Evolutionary conservation across 495 filamentous ascomycete species (phyloP).

Genomic region (Glarea lozoyensis): DNA sequence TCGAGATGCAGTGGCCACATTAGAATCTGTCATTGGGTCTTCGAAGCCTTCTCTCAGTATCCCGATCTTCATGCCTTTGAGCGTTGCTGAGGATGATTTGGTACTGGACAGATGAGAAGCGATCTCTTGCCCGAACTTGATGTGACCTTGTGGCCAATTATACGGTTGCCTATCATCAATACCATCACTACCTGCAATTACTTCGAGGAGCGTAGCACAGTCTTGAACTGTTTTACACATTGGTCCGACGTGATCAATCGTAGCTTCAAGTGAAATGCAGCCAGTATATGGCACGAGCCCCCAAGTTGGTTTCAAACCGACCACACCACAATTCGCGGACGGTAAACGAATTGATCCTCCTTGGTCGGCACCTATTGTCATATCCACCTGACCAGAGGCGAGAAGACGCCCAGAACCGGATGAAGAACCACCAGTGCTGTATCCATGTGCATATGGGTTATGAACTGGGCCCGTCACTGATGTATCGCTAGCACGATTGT

Average conservation of each 20-base stretch:
- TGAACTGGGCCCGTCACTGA: slow-evolving; percentile 61
- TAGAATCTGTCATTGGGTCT: slow-evolving; percentile 30
- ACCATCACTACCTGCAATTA: slow-evolving; percentile 45
- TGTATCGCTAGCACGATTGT: slow-evolving; percentile 24
- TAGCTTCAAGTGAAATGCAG: slow-evolving; percentile 34
- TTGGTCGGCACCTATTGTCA: slow-evolving; percentile 78
- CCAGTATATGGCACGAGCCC: slow-evolving; percentile 46
- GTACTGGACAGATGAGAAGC: slow-evolving; percentile 6
- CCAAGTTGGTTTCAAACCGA: slow-evolving; percentile 80
- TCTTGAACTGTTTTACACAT: slow-evolving; percentile 42
- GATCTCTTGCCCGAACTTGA: slow-evolving; percentile 24
- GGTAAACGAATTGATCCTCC: slow-evolving; percentile 84
- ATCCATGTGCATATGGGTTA: slow-evolving; percentile 72
- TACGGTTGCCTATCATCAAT: slow-evolving; percentile 46
- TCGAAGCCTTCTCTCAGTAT: slow-evolving; percentile 42
- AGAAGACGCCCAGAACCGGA: slow-evolving; percentile 78
- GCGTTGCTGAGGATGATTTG: slow-evolving; percentile 10
- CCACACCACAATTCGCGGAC: slow-evolving; percentile 73
- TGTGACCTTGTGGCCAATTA: slow-evolving; percentile 30
- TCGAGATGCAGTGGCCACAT: slow-evolving; percentile 32
- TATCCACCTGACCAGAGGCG: slow-evolving; percentile 64
- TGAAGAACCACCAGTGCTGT: slow-evolving; percentile 86
- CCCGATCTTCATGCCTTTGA: slow-evolving; percentile 44
- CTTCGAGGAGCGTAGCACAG: slow-evolving; percentile 39
- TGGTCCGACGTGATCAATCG: slow-evolving; percentile 38